Conservation (phyloP, 2,329 filamentous ascomycete species). For the Claviceps monticola region DNA sequence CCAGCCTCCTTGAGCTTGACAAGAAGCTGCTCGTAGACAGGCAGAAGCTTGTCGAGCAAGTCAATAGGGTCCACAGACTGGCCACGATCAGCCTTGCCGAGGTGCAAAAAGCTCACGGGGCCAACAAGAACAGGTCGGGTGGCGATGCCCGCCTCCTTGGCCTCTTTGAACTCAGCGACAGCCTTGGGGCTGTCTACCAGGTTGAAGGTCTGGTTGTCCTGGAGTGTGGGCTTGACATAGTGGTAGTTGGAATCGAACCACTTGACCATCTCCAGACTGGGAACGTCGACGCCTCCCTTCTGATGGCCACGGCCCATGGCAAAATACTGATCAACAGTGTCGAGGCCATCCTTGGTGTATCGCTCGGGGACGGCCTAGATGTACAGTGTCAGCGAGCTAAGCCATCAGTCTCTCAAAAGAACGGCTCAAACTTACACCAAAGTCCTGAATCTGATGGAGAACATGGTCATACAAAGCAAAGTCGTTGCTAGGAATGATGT, state of each 20-base stretch:
- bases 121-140: slow-evolving; percentile 93
- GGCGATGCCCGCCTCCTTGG: slow-evolving; percentile 86
- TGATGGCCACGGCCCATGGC: slow-evolving; percentile 99
- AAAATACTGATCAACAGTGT: slow-evolving; percentile 92
- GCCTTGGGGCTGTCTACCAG: slow-evolving; percentile 82
- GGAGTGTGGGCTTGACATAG: slow-evolving; percentile 98
- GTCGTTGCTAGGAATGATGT: slow-evolving; percentile 98
- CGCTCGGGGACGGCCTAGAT: slow-evolving; percentile 73
- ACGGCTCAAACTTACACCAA: slow-evolving; percentile 52
- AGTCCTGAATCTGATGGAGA: slow-evolving; percentile 94
- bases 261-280: slow-evolving; percentile 97
- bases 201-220: slow-evolving; percentile 94
- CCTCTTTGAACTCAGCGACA: slow-evolving; percentile 86
- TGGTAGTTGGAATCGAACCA: slow-evolving; percentile 99
- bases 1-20: slow-evolving; percentile 89
- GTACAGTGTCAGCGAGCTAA: background rate
- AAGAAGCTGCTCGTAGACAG: slow-evolving; percentile 88
- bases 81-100: slow-evolving; percentile 95
- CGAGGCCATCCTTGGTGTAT: slow-evolving; percentile 80
- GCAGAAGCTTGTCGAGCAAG: slow-evolving; percentile 83
- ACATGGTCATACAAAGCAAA: slow-evolving; percentile 98
- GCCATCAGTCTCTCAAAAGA: background rate
- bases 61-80: slow-evolving; percentile 88
- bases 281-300: slow-evolving; percentile 85
- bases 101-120: slow-evolving; percentile 92